Evolutionary conservation across 306 rosid genomes (phyloP).

Genomic region (Morella rubra): DNA sequence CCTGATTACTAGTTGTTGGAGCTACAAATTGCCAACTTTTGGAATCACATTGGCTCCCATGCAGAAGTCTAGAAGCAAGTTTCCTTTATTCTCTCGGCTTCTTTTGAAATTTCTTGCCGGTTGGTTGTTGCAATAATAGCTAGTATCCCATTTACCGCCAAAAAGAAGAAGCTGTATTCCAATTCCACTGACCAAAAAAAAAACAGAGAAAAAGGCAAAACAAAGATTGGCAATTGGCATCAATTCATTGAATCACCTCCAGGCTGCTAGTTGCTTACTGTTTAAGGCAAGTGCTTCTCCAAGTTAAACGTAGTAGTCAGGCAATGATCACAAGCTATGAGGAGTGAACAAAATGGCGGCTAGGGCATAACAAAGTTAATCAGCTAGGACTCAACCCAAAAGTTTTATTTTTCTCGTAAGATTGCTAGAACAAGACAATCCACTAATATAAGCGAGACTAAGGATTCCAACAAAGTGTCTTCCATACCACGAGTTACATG

Average conservation of each 20-base stretch:
- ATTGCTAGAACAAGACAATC: not conserved
- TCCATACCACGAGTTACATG: constrained; percentile 20
- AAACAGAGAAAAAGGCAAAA: too few relatives aligned
- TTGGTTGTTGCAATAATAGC: too few relatives aligned
- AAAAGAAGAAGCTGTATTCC: too few relatives aligned
- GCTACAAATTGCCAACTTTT: too few relatives aligned
- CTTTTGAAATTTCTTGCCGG: not conserved
- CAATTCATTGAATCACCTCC: not conserved
- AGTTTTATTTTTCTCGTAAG: not conserved
- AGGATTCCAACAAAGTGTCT: not conserved
- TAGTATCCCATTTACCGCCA: too few relatives aligned
- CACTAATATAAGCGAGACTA: not conserved
- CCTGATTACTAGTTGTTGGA: not conserved
- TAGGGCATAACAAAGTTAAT: not conserved
- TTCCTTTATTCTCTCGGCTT: not conserved
- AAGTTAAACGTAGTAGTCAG: not conserved
- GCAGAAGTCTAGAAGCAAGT: not conserved
- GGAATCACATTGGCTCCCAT: too few relatives aligned
- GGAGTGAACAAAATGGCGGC: not conserved
- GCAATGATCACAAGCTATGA: not conserved
- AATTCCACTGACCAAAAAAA: too few relatives aligned
- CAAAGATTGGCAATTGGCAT: too few relatives aligned
- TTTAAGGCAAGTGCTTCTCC: not conserved
- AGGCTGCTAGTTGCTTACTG: not conserved
- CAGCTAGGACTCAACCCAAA: not conserved